A percentile compares a stretch with the other conserved stretches of the same genome.
These are phyloP conservation scores for Holtermanniella nyarrowii DNA, from an alignment of 768 basidiomycete species.

Conservation along the genomic window DNA sequence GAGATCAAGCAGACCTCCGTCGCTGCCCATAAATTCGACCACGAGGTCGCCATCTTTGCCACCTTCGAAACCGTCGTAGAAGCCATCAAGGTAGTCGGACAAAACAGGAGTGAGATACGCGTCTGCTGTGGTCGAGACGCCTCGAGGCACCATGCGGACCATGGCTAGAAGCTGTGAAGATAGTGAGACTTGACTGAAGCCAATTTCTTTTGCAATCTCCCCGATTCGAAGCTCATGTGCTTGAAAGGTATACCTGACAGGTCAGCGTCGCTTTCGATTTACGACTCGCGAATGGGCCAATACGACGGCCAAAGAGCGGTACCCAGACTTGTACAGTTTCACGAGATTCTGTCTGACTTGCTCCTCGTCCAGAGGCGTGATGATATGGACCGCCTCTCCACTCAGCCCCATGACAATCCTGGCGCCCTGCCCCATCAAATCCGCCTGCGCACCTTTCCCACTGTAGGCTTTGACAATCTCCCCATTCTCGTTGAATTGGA, in stretches of 20 bases:
- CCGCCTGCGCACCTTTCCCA: slow-evolving; percentile 42
- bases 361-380: slow-evolving; percentile 61
- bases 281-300: slow-evolving; percentile 59
- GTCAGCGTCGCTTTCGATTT: background rate
- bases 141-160: slow-evolving; percentile 68
- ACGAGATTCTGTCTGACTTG: slow-evolving; percentile 55
- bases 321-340: slow-evolving; percentile 65
- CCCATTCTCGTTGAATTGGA: slow-evolving; percentile 66
- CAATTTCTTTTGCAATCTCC: slow-evolving; percentile 60
- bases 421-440: slow-evolving; percentile 7
- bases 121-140: slow-evolving; percentile 83
- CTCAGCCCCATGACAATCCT: slow-evolving; percentile 70
- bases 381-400: slow-evolving; percentile 77
- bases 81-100: slow-evolving; percentile 72
- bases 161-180: slow-evolving; percentile 48
- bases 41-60: slow-evolving; percentile 44
- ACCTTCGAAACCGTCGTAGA: slow-evolving; percentile 80
- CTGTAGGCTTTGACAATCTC: slow-evolving; percentile 57
- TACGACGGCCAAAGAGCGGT: slow-evolving; percentile 78
- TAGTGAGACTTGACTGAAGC: slow-evolving; percentile 83
- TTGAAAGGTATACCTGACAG: slow-evolving; percentile 54
- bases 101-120: slow-evolving; percentile 91
- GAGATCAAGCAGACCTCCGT: slow-evolving; percentile 45
- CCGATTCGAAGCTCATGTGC: slow-evolving; percentile 71
- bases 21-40: slow-evolving; percentile 92